phyloP scores from a whole-genome alignment of 805 yeast genomes.

The Candida chauliodis region DNA sequence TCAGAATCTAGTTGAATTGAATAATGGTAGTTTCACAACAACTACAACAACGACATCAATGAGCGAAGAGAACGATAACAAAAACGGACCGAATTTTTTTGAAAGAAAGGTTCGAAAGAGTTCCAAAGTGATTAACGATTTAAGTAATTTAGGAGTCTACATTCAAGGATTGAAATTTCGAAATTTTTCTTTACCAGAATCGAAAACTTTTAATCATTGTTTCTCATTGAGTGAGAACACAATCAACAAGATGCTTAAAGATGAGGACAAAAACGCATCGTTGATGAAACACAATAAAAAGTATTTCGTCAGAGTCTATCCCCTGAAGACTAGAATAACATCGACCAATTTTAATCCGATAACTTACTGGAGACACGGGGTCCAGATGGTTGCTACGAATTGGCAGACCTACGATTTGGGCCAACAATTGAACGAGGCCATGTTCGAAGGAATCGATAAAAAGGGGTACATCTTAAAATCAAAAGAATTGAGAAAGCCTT shows the following conservation, averaged over 20 bases:
- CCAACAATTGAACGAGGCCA: constrained; percentile 80
- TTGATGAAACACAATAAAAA: constrained; percentile 73
- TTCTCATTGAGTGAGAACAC: constrained; percentile 83
- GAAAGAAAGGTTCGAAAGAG: constrained; percentile 18
- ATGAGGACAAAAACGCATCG: constrained; percentile 50
- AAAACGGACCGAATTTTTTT: constrained; percentile 15
- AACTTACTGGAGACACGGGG: constrained; percentile 78
- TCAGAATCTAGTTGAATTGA: constrained; percentile 16
- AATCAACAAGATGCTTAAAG: constrained; percentile 60
- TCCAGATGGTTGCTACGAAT: constrained; percentile 93
- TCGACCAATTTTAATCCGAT: constrained; percentile 83
- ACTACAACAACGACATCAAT: constrained; percentile 26
- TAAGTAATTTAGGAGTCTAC: constrained; percentile 67
- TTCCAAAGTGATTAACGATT: constrained; percentile 31
- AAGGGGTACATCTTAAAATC: constrained; percentile 86
- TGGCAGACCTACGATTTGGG: constrained; percentile 94
- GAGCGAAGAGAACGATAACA: constrained; percentile 34
- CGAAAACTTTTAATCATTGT: constrained; percentile 75
- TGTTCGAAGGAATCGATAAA: constrained; percentile 59
- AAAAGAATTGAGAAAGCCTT: constrained; percentile 32
- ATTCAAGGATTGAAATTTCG: constrained; percentile 72
- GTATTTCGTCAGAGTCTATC: constrained; percentile 81
- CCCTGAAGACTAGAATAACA: constrained; percentile 70
- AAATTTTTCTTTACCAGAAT: constrained; percentile 81
- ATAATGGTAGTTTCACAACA: constrained; percentile 17